A percentile compares a stretch with the other conserved stretches of the same genome.
Conservation (phyloP, 805 yeast genomes). For the Zygosaccharomyces kombuchaensis region DNA sequence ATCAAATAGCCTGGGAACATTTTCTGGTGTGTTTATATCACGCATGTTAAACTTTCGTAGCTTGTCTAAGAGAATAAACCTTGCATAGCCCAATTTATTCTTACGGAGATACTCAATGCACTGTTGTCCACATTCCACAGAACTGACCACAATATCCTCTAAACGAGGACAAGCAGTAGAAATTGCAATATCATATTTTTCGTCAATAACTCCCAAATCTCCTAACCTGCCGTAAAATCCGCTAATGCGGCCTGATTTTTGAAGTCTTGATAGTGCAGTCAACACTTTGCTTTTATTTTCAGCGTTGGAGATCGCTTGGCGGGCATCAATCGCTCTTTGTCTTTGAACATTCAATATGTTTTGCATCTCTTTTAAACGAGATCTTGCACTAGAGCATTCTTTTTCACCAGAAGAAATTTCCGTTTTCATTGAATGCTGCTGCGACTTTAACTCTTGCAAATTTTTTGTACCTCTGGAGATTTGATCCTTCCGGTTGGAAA, state of each 20-base stretch:
- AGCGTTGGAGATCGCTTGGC: slow-evolving; percentile 48
- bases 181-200: slow-evolving; percentile 83
- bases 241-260: slow-evolving; percentile 71
- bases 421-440: slow-evolving; percentile 44
- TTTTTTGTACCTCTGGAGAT: slow-evolving; percentile 49
- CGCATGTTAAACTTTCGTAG: slow-evolving; percentile 57
- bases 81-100: slow-evolving; percentile 82
- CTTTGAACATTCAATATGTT: slow-evolving; percentile 49
- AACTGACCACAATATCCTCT: slow-evolving; percentile 90
- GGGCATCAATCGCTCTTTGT: slow-evolving; percentile 64
- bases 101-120: slow-evolving; percentile 81
- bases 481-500: slow-evolving; percentile 43
- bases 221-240: slow-evolving; percentile 93
- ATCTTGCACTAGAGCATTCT: slow-evolving; percentile 49
- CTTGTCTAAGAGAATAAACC: slow-evolving; percentile 75
- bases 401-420: slow-evolving; percentile 57
- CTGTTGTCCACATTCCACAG: slow-evolving; percentile 62
- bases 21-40: slow-evolving; percentile 64
- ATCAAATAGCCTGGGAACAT: slow-evolving; percentile 80
- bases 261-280: slow-evolving; percentile 60
- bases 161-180: slow-evolving; percentile 91
- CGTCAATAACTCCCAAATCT: slow-evolving; percentile 86
- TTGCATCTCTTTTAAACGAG: slow-evolving; percentile 51
- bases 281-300: slow-evolving; percentile 74
- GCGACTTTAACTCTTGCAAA: slow-evolving; percentile 43